A percentile compares a stretch with the other conserved stretches of the same genome.
Evolutionary conservation across 345 rosid species (phyloP).

Genomic region (Balakata baccata): DNA sequence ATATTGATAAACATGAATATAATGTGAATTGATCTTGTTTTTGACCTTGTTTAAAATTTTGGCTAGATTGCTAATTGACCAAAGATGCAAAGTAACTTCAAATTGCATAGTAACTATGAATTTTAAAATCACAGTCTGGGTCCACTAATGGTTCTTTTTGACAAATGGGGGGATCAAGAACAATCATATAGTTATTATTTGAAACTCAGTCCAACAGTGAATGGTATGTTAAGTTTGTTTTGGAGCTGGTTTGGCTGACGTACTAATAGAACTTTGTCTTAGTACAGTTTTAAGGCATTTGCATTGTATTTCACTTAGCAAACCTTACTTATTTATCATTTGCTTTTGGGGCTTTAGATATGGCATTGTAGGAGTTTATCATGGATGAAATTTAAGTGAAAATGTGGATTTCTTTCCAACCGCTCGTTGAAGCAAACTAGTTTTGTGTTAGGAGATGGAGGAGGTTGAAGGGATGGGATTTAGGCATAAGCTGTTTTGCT

Average conservation of each 20-base stretch:
- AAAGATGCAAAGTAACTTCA: not conserved
- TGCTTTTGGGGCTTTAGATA: slow-evolving; percentile 1
- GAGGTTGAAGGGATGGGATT: no score
- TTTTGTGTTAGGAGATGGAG: no score
- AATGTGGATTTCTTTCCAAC: not conserved
- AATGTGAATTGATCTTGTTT: not conserved
- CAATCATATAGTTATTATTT: not conserved
- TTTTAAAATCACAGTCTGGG: not conserved
- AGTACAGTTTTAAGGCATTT: not conserved
- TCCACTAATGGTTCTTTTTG: not conserved
- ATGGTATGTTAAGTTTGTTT: not conserved
- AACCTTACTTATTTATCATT: not conserved
- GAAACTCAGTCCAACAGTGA: not conserved
- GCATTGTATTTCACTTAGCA: not conserved
- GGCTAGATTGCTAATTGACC: no score
- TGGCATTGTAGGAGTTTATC: not conserved
- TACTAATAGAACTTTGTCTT: not conserved
- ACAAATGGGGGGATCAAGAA: not conserved
- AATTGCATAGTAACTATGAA: not conserved
- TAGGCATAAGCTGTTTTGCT: no score
- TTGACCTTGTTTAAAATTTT: no score
- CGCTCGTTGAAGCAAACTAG: not conserved
- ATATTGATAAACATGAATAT: not conserved
- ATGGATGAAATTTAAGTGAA: not conserved
- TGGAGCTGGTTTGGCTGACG: not conserved